phyloP scores from a whole-genome alignment of 2,329 filamentous ascomycete species.

The Hypoxylon sp. region DNA sequence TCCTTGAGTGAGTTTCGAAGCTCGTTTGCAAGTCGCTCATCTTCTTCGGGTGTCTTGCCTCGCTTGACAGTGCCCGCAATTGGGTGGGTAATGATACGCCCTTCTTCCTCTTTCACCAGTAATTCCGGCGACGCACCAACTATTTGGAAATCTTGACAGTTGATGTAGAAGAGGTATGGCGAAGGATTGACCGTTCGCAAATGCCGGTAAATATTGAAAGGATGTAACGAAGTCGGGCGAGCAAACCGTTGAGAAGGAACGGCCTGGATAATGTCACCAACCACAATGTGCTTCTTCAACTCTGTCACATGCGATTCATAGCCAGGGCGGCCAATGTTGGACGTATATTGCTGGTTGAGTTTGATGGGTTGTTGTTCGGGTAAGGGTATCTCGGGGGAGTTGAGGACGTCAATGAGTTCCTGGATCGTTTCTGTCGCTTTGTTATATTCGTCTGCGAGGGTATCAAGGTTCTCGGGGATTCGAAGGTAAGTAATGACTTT shows the following conservation, averaged over 20 bases:
- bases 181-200: constrained; percentile 97
- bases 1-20: constrained; percentile 89
- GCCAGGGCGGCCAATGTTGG: constrained; percentile 89
- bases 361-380: constrained; percentile 82
- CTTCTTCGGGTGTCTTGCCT: constrained; percentile 84
- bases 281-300: constrained; percentile 91
- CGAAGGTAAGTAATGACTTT: constrained; percentile 94
- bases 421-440: constrained; percentile 75
- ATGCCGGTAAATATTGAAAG: constrained; percentile 98
- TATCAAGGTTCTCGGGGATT: constrained; percentile 70
- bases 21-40: constrained; percentile 82
- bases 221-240: constrained; percentile 89
- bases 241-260: constrained; percentile 96
- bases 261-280: constrained; percentile 96
- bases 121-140: constrained; percentile 96
- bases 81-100: constrained; percentile 93
- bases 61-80: constrained; percentile 96
- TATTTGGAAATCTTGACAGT: constrained; percentile 93
- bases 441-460: constrained; percentile 77
- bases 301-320: constrained; percentile 91
- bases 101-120: constrained; percentile 89
- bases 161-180: constrained; percentile 96
- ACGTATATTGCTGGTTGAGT: constrained; percentile 83
- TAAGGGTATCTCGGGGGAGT: constrained; percentile 80
- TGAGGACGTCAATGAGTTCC: constrained; percentile 78